Base-by-base conservation (phyloP, 116 monocot species). In the Papilionanthe hybrid region DNA sequence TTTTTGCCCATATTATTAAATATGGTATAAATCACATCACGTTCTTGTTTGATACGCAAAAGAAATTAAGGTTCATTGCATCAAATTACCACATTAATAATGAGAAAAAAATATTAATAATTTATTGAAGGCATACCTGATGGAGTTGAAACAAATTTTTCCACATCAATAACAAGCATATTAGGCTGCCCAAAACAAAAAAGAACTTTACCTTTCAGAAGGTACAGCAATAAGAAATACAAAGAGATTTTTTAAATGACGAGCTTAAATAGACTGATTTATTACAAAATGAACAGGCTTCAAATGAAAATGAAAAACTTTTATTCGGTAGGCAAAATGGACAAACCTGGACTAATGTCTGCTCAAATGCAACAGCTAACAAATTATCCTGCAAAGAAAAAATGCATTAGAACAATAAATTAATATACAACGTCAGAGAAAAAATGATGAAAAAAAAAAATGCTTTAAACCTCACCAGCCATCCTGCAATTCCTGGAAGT, bases 311-410 rank as follows among this genome's bases (percentile, higher is more conserved):
- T 30, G 9, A 11, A 43, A 69, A 65, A 18, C 71, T 37, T 10
- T 29, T 71, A 6, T 5, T 37, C 1, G 5, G 17, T 1, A n/a
- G 73, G 1, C 22, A 22, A 37, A 44, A 44, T 73, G 44, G 78
- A 79, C 85, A 82, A 82, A 96, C 96, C 94, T 97, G 94, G 41
- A 97, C 97, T 67, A 97, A 81, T 28, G 94, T 92, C 84, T 97
- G 91, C 82, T 89, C 86, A 85, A 97, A 97, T 78, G 94, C 97
- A 49, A 83, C 77, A 82, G 91, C 89, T 19, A 97, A 79, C 79
- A 97, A 68, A 76, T 91, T 97, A 76, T 97, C 94, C 97, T 96
- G 78, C 10, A 79, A 79, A 84, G 2, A 11, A 42, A 3, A 72
- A 56, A 42, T 0, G 25, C 63, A 55, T 47, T 53, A 55, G n/a